phyloP scores from a whole-genome alignment of 306 rosid genomes.

The Cucurbita ficifolia region DNA sequence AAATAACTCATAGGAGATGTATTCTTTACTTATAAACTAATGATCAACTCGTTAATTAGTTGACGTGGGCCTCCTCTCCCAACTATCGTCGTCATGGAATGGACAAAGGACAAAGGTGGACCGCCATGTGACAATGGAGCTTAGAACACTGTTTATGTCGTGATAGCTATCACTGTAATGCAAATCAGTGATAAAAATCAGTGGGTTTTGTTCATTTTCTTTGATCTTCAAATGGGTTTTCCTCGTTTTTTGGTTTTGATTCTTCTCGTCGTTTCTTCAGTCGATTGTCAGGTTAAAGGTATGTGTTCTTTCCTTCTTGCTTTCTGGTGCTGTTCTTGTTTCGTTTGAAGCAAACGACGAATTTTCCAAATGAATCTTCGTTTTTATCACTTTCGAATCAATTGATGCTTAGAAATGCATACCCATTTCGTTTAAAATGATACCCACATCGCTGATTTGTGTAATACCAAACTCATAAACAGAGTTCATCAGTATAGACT shows the following conservation, averaged over 20 bases:
- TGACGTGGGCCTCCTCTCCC: no score
- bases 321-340: neutral
- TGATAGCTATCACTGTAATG: neutral
- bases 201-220: slow-evolving; percentile 2
- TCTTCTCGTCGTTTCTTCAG: slow-evolving; percentile 26
- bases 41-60: no score
- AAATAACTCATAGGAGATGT: no score
- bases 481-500: slow-evolving; percentile 81
- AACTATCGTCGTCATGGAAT: neutral
- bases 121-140: neutral
- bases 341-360: neutral
- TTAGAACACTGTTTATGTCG: neutral
- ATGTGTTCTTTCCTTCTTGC: slow-evolving; percentile 10
- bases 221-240: slow-evolving; percentile 37
- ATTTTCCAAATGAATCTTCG: neutral
- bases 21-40: no score
- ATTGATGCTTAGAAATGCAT: neutral
- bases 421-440: neutral
- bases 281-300: slow-evolving; percentile 71
- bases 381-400: neutral
- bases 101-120: slow-evolving; percentile 18
- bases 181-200: slow-evolving; percentile 5
- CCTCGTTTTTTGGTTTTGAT: slow-evolving; percentile 20
- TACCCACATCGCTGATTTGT: neutral
- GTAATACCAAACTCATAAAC: slow-evolving; percentile 13